phyloP scores from a whole-genome alignment of 768 basidiomycete genomes.

The Asterophora lycoperdoides region DNA sequence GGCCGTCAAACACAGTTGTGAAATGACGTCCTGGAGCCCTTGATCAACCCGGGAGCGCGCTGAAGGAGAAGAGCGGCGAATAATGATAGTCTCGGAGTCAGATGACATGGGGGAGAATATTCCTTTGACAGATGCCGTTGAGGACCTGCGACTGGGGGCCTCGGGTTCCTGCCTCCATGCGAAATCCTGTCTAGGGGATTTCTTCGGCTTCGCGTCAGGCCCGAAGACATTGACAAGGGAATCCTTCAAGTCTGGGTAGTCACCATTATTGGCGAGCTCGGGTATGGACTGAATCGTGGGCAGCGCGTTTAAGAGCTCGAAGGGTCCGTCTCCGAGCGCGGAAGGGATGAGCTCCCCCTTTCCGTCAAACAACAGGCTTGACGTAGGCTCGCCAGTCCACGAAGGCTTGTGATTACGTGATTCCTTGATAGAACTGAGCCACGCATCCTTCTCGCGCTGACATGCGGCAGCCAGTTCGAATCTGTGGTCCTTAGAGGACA shows the following conservation, averaged over 20 bases:
- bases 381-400: slow-evolving; percentile 60
- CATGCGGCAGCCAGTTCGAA: slow-evolving; percentile 89
- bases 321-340: slow-evolving; percentile 36
- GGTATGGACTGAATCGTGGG: slow-evolving; percentile 59
- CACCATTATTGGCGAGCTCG: slow-evolving; percentile 34
- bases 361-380: slow-evolving; percentile 53
- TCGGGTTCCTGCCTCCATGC: slow-evolving; percentile 23
- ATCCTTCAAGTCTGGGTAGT: slow-evolving; percentile 31
- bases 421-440: slow-evolving; percentile 67
- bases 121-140: slow-evolving; percentile 57
- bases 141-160: slow-evolving; percentile 52
- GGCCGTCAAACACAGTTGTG: slow-evolving; percentile 63
- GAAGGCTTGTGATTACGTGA: slow-evolving; percentile 39
- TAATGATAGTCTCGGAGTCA: slow-evolving; percentile 57
- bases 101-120: slow-evolving; percentile 51
- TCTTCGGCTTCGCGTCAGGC: slow-evolving; percentile 26
- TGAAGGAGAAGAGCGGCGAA: slow-evolving; percentile 61
- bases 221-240: slow-evolving; percentile 31
- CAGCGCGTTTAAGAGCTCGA: slow-evolving; percentile 36
- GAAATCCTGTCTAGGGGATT: slow-evolving; percentile 22
- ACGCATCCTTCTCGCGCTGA: slow-evolving; percentile 78
- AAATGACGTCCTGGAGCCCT: slow-evolving; percentile 76
- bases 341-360: slow-evolving; percentile 36
- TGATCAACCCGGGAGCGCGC: slow-evolving; percentile 73
- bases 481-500: slow-evolving; percentile 63